These are phyloP conservation scores for Phlebiopsis gigantea DNA, from an alignment of 768 basidiomycete genomes.

Conservation along the genomic window DNA sequence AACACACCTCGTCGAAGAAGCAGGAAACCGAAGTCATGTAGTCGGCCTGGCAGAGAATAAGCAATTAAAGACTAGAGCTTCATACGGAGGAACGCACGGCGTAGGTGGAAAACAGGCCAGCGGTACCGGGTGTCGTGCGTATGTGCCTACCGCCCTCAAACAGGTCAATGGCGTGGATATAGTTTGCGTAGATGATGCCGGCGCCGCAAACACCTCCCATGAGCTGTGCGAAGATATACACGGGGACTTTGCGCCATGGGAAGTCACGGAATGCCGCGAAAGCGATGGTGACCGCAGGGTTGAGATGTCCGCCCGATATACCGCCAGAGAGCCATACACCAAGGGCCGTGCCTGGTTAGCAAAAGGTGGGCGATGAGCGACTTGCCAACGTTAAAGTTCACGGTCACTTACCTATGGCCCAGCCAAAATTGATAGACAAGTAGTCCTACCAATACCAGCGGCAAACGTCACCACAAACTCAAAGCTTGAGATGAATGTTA, in stretches of 20 bases:
- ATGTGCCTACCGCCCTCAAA: slow-evolving; percentile 51
- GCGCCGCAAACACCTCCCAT: slow-evolving; percentile 57
- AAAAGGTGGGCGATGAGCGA: background rate
- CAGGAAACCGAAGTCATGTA: slow-evolving; percentile 39
- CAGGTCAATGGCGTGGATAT: slow-evolving; percentile 61
- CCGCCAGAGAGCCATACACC: slow-evolving; percentile 65
- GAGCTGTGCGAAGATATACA: slow-evolving; percentile 57
- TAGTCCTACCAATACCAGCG: slow-evolving; percentile 30
- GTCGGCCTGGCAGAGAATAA: slow-evolving; percentile 23
- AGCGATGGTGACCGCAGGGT: slow-evolving; percentile 54
- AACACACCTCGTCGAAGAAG: slow-evolving; percentile 41
- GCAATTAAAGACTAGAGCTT: background rate
- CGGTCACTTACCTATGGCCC: slow-evolving; percentile 40
- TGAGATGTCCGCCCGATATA: slow-evolving; percentile 64
- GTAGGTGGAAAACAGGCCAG: slow-evolving; percentile 54
- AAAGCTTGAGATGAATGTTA: background rate
- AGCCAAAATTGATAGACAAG: slow-evolving; percentile 47
- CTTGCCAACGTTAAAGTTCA: background rate
- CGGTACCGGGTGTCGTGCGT: slow-evolving; percentile 55
- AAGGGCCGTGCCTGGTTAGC: slow-evolving; percentile 43
- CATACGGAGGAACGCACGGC: slow-evolving; percentile 35
- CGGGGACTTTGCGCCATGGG: slow-evolving; percentile 78
- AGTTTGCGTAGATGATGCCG: slow-evolving; percentile 56
- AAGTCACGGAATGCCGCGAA: slow-evolving; percentile 67
- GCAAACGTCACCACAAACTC: background rate